A percentile compares a stretch with the other conserved stretches of the same genome.
phyloP scores from a whole-genome alignment of 2,329 filamentous ascomycete species.

The Mariannaea sp. region DNA sequence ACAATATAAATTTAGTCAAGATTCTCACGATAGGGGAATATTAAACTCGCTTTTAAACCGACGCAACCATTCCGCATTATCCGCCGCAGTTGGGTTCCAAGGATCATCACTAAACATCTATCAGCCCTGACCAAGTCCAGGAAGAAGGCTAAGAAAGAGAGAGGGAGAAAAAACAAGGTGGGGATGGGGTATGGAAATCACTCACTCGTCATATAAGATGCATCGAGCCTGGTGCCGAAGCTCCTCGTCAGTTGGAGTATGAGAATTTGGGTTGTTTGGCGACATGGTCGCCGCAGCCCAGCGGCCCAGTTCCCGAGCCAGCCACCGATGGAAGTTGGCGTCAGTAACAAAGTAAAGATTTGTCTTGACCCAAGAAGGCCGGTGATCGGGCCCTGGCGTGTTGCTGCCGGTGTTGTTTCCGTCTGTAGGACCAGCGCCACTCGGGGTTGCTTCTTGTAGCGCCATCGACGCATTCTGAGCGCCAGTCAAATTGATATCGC shows the following conservation, averaged over 20 bases:
- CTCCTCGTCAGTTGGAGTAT: conserved; percentile 45
- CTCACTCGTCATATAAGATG: conserved; percentile 43
- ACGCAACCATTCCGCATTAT: conserved; percentile 61
- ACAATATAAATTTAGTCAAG: not conserved
- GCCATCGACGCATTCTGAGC: not conserved
- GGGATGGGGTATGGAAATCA: too few relatives aligned
- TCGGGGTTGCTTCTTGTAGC: not conserved
- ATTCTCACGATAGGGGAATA: conserved; percentile 36
- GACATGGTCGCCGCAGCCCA: conserved; percentile 41
- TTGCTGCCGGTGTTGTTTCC: conserved; percentile 1
- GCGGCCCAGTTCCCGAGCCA: conserved; percentile 35
- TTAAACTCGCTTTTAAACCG: conserved; percentile 60
- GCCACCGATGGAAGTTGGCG: conserved; percentile 33
- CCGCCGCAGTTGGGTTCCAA: conserved; percentile 62
- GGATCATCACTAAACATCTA: conserved; percentile 54
- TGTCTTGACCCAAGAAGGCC: conserved; percentile 24
- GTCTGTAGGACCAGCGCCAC: conserved; percentile 5
- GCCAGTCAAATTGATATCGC: not conserved
- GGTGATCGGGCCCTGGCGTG: not conserved
- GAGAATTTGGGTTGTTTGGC: conserved; percentile 40
- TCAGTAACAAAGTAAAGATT: conserved; percentile 35
- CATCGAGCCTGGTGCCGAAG: conserved; percentile 42
- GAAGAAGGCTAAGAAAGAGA: accelerated
- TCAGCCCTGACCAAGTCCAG: not conserved
- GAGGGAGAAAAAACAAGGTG: too few relatives aligned